Percentiles rank a stretch among this genome's conserved stretches.
Conservation (phyloP, 306 rosid species). For the Cucurbita argyrosperma region DNA sequence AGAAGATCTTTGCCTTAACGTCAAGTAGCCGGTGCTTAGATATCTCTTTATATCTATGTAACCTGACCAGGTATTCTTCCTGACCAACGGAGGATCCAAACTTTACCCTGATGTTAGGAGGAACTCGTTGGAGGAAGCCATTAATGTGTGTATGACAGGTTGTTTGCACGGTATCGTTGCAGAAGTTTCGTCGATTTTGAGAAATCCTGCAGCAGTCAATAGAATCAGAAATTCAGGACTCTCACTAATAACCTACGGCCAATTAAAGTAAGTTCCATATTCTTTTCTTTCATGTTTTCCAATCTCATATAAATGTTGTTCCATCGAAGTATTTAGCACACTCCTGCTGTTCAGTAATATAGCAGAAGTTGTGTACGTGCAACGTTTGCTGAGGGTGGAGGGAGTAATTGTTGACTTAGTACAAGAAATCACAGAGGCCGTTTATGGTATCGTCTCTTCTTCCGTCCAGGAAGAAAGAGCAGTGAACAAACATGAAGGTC, state of each 20-base stretch:
- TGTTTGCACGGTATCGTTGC: slow-evolving; percentile 45
- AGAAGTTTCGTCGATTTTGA: slow-evolving; percentile 22
- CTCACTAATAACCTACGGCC: slow-evolving; percentile 28
- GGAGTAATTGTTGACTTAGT: slow-evolving; percentile 36
- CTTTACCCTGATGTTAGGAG: slow-evolving; percentile 21
- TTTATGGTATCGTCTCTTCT: slow-evolving; percentile 1
- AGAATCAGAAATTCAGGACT: slow-evolving; percentile 23
- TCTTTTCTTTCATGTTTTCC: not conserved
- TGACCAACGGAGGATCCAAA: slow-evolving; percentile 31
- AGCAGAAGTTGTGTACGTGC: slow-evolving; percentile 18
- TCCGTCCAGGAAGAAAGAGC: not conserved
- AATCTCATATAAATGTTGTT: not conserved
- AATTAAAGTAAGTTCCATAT: slow-evolving; percentile 20
- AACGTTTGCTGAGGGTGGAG: slow-evolving; percentile 26
- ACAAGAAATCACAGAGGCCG: slow-evolving; percentile 25
- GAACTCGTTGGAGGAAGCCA: slow-evolving; percentile 35
- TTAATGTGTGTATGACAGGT: slow-evolving; percentile 25
- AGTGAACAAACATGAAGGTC: not conserved
- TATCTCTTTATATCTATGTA: not conserved
- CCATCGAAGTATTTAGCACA: not conserved
- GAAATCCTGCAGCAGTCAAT: slow-evolving; percentile 22
- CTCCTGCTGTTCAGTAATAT: slow-evolving; percentile 17
- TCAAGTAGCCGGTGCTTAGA: not conserved
- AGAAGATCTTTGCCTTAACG: not conserved
- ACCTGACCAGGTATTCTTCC: slow-evolving; percentile 30